phyloP scores from a whole-genome alignment of 2,329 filamentous ascomycete species.

The Colletotrichum phormii region DNA sequence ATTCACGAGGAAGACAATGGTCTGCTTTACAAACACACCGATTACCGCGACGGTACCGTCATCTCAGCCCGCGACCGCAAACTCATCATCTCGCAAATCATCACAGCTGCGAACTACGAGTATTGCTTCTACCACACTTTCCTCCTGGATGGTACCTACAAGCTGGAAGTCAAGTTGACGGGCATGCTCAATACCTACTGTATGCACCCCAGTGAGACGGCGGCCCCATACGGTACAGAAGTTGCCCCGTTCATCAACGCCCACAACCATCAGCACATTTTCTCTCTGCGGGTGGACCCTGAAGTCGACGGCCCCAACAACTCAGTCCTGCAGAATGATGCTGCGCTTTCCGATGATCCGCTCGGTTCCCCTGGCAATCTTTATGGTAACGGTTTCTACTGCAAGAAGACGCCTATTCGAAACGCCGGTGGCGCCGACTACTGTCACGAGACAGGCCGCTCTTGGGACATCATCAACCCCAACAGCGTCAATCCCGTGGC shows the following conservation, averaged over 20 bases:
- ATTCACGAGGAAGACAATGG: slow-evolving; percentile 82
- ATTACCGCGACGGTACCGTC: slow-evolving; percentile 78
- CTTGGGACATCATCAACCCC: slow-evolving; percentile 57
- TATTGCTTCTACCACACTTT: slow-evolving; percentile 65
- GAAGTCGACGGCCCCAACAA: neutral
- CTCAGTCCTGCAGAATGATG: neutral
- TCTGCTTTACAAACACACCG: slow-evolving; percentile 81
- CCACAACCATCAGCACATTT: slow-evolving; percentile 69
- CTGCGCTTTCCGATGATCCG: slow-evolving; percentile 62
- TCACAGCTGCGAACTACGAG: slow-evolving; percentile 80
- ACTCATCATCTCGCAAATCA: slow-evolving; percentile 78
- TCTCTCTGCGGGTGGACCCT: slow-evolving; percentile 48
- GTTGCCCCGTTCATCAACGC: slow-evolving; percentile 64
- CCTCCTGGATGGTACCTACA: slow-evolving; percentile 74
- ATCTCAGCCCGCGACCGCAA: slow-evolving; percentile 80
- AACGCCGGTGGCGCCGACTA: slow-evolving; percentile 42
- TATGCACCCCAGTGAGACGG: slow-evolving; percentile 50
- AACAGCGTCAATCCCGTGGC: slow-evolving; percentile 62
- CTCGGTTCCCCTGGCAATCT: slow-evolving; percentile 77
- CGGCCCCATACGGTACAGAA: slow-evolving; percentile 59
- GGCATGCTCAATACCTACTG: slow-evolving; percentile 57
- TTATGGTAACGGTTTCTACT: slow-evolving; percentile 79
- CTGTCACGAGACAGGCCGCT: slow-evolving; percentile 30
- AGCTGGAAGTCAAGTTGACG: slow-evolving; percentile 65
- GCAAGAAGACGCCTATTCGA: slow-evolving; percentile 42